Percentiles rank a stretch among this genome's conserved stretches.
Evolutionary conservation across 2,329 filamentous ascomycete genomes (phyloP).

Genomic region (Xylariales sp.): DNA sequence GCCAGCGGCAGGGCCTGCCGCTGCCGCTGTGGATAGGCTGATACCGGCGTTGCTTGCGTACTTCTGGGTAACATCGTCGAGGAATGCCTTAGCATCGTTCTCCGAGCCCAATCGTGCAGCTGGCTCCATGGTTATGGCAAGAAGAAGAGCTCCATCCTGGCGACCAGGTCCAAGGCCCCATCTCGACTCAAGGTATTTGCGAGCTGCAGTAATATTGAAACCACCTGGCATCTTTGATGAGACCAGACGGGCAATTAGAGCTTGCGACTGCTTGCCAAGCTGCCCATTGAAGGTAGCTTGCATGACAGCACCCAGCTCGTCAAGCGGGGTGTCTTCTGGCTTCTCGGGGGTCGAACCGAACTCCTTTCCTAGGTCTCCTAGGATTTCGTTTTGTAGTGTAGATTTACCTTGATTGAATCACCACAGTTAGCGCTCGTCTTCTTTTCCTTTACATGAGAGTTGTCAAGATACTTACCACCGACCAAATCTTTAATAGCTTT

Average conservation of each 20-base stretch:
- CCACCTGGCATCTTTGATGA: constrained; percentile 99
- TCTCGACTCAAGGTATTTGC: constrained; percentile 91
- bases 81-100: constrained; percentile 83
- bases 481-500: constrained; percentile 99
- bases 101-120: constrained; percentile 84
- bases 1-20: constrained; percentile 67
- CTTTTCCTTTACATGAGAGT: background rate
- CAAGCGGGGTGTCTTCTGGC: constrained; percentile 93
- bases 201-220: constrained; percentile 94
- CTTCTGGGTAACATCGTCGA: constrained; percentile 85
- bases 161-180: constrained; percentile 85
- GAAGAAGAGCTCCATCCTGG: constrained; percentile 84
- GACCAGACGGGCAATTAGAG: constrained; percentile 87
- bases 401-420: constrained; percentile 97
- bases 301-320: constrained; percentile 92
- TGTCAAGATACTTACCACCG: constrained; percentile 63
- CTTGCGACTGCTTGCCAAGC: constrained; percentile 92
- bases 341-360: constrained; percentile 98
- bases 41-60: constrained; percentile 83
- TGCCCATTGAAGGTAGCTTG: constrained; percentile 99
- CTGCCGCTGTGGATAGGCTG: constrained; percentile 71
- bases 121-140: constrained; percentile 92
- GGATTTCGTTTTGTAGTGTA: constrained; percentile 96
- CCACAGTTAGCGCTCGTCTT: too few relatives aligned
- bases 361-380: constrained; percentile 96